Percentiles rank a stretch among this genome's conserved stretches.
Evolutionary conservation across 176 grass and related monocot species (phyloP).

Genomic region (Melocanna baccifera): DNA sequence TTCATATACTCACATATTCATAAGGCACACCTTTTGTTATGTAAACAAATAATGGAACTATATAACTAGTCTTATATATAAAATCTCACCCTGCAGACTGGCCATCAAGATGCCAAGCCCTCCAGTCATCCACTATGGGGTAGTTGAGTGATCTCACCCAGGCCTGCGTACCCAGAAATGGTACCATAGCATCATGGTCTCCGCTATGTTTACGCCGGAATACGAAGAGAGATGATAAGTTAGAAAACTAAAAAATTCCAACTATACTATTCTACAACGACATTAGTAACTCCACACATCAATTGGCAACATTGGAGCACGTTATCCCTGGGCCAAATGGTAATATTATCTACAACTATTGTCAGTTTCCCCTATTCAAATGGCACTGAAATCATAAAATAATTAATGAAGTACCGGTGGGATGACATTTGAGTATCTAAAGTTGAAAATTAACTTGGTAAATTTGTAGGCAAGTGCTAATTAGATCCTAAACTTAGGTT

Average conservation of each 20-base stretch:
- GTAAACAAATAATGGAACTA: not conserved
- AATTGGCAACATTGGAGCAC: too few relatives aligned
- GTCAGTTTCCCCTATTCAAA: too few relatives aligned
- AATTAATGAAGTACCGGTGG: too few relatives aligned
- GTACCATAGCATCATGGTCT: constrained; percentile 45
- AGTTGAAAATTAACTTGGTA: too few relatives aligned
- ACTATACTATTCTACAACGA: not conserved
- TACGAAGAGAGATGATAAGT: not conserved
- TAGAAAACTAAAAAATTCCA: not conserved
- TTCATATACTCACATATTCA: not conserved
- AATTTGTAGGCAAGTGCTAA: too few relatives aligned
- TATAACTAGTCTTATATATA: not conserved
- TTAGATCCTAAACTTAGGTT: too few relatives aligned
- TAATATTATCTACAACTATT: too few relatives aligned
- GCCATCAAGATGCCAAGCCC: constrained; percentile 45
- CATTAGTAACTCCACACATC: not conserved
- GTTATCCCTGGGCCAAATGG: too few relatives aligned
- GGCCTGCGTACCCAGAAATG: constrained; percentile 52
- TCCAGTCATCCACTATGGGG: constrained; percentile 40
- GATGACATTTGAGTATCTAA: too few relatives aligned
- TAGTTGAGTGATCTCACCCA: constrained; percentile 59
- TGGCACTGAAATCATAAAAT: too few relatives aligned
- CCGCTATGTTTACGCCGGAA: constrained; percentile 20
- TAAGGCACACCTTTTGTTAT: not conserved
- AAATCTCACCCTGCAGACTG: constrained; percentile 40